Evolutionary conservation across 108 stramenopile genomes (phyloP), one percentile per base, ranked within the genome.

Genomic region (Cyclotella kingstonii): DNA sequence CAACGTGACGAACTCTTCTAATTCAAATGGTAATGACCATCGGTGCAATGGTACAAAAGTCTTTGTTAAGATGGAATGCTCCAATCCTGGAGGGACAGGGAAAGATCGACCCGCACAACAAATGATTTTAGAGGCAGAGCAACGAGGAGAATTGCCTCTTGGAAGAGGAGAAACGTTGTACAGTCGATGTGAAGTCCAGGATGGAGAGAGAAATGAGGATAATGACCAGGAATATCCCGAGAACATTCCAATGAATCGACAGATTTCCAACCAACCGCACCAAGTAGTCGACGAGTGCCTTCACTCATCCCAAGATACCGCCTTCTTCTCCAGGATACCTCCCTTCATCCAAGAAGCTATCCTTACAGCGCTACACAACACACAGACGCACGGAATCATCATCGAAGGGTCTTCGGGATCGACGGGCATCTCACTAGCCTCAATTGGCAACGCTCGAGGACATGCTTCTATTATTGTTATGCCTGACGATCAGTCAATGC

Each of bases 321-420:
- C n/a, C n/a, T 36, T 11, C 15, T 39, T 23, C 12, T 9, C 62
- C 11, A 51, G 40, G 40, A 63, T 63, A 59, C 52, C 66, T 31
- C 25, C 42, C 18, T 19, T 66, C 51, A 60, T 60, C 15, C 65
- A 76, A 36, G 51, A 51, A 9, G 70, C 73, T 0, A 77, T 77
- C 38, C 53, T 76, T 5, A 86, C 80, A 12, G 77, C 87, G 12
- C 70, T 89, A 25, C 33, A 65, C 45, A 43, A 36, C 40, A 81
- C 84, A 22, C 50, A 74, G 64, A 86, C 84, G 5, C 81, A 88
- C 60, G 78, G 90, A 12, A 33, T 91, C n/a, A 93, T 98, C 42
- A 86, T 98, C 22, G 98, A 97, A 68, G 98, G 98, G 5, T 96
- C 95, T 17, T 91, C 89, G 11, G 98, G 96, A 39, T 94, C 92